A percentile compares a stretch with the other conserved stretches of the same genome.
Conservation (phyloP, 768 basidiomycete species). For the Phylloporus scabripes region DNA sequence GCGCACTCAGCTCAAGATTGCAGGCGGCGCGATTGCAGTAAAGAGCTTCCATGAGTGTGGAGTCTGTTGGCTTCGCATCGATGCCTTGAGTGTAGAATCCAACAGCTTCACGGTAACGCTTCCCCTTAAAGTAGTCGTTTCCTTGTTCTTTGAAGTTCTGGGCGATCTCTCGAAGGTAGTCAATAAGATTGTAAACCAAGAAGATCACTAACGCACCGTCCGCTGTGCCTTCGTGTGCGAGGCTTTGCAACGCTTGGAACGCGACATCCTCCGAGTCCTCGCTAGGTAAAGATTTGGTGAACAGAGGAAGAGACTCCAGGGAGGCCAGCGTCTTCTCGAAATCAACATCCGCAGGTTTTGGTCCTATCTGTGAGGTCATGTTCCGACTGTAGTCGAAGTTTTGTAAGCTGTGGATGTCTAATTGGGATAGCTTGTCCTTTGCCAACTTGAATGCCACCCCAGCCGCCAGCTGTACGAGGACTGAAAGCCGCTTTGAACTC, state of each 20-base stretch:
- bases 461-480: constrained; percentile 36
- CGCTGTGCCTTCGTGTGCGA: constrained; percentile 86
- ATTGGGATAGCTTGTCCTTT: neutral
- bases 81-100: constrained; percentile 89
- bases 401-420: no score
- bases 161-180: constrained; percentile 61
- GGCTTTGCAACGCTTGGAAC: constrained; percentile 77
- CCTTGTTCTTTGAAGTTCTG: constrained; percentile 93
- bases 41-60: constrained; percentile 54
- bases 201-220: constrained; percentile 62
- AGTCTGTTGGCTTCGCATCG: constrained; percentile 73
- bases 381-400: neutral
- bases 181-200: neutral
- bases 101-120: constrained; percentile 79
- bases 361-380: constrained; percentile 24
- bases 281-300: constrained; percentile 83
- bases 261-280: constrained; percentile 58
- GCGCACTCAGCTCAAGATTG: constrained; percentile 80
- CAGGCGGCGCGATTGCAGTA: constrained; percentile 90
- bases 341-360: constrained; percentile 18
- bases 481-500: constrained; percentile 59
- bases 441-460: constrained; percentile 20
- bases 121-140: constrained; percentile 89
- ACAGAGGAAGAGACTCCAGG: constrained; percentile 74
- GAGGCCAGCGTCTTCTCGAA: constrained; percentile 35